Evolutionary conservation across 805 yeast species (phyloP), one percentile per base, ranked within the genome.

Genomic region (Yarrowia sp.): DNA sequence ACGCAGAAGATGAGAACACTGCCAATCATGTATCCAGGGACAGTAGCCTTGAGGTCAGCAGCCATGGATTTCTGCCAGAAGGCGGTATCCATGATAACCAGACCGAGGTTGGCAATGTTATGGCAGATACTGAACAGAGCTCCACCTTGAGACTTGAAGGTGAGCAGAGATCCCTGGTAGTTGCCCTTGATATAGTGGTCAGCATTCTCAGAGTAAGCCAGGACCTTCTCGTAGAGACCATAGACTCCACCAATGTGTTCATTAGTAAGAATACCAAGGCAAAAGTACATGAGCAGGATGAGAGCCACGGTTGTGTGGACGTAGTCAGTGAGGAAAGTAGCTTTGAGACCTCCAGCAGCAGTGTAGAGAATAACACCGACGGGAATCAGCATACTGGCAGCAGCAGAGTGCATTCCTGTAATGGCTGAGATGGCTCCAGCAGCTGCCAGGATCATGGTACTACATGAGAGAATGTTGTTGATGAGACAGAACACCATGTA

Each of bases 301-400:
- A 69, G 58, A 17, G 70, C 70, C 66, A 83, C 79, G 30, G 81
- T 82, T 0, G 85, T 81, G 71, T 83, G 86, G 65, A 81, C 78
- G 81, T 83, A 84, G 70, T 84, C 87, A 10, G 86, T 81, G 43
- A 84, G 74, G 71, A 84, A 84, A 3, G 87, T 84, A 7, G 86
- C 82, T 69, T 82, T 83, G 46, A 84, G 75, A 12, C 87, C 87
- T 61, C 86, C 87, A 47, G 80, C 77, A 6, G 81, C 78, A 0
- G 87, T 84, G 71, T 84, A 84, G 20, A 82, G 74, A 69, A 82
- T 75, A n/a, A 84, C 87, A 55, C 84, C 84, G 24, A 82, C 70
- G 4, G 86, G 86, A 2, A 83, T 72, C 19, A 83, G 72, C 70
- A 83, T 79, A 49, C 80, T 78, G 7, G 84, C 82, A 17, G 86